Percentiles rank a stretch among this genome's conserved stretches.
phyloP scores from a whole-genome alignment of 345 rosid species.

The Zanthoxylum bungeanum region DNA sequence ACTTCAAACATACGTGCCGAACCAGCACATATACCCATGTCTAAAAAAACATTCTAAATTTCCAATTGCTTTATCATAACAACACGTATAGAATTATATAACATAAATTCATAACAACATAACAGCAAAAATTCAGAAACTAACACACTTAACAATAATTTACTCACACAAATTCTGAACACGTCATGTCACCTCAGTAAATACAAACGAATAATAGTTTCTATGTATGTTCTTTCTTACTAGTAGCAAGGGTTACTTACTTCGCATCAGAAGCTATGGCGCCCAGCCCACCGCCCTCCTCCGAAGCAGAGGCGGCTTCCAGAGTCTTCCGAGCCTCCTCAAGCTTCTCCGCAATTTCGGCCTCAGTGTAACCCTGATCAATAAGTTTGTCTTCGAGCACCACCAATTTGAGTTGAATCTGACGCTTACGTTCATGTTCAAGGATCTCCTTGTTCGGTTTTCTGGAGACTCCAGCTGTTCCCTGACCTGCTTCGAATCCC shows the following conservation, averaged over 20 bases:
- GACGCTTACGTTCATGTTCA: slow-evolving; percentile 91
- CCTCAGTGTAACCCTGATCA: slow-evolving; percentile 78
- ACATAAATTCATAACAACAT: background rate
- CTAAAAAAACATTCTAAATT: too few relatives aligned
- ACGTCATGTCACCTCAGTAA: background rate
- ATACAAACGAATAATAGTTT: background rate
- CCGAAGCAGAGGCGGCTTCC: slow-evolving; percentile 56
- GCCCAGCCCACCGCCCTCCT: slow-evolving; percentile 32
- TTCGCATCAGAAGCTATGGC: slow-evolving; percentile 26
- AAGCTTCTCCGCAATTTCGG: slow-evolving; percentile 81
- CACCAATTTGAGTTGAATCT: slow-evolving; percentile 81
- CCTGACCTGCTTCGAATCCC: slow-evolving; percentile 77
- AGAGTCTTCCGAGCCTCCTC: slow-evolving; percentile 63
- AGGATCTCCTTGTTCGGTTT: slow-evolving; percentile 83
- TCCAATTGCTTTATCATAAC: background rate
- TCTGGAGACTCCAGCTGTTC: slow-evolving; percentile 79
- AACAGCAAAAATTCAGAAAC: background rate
- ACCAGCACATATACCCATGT: background rate
- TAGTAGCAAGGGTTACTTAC: slow-evolving; percentile 17
- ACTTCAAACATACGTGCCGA: background rate
- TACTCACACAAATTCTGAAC: background rate
- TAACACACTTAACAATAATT: background rate
- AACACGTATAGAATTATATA: background rate
- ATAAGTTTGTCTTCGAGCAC: slow-evolving; percentile 76
- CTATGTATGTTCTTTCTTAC: background rate